Evolutionary conservation across 2,329 filamentous ascomycete species (phyloP).

Genomic region (Paramyrothecium roridum): DNA sequence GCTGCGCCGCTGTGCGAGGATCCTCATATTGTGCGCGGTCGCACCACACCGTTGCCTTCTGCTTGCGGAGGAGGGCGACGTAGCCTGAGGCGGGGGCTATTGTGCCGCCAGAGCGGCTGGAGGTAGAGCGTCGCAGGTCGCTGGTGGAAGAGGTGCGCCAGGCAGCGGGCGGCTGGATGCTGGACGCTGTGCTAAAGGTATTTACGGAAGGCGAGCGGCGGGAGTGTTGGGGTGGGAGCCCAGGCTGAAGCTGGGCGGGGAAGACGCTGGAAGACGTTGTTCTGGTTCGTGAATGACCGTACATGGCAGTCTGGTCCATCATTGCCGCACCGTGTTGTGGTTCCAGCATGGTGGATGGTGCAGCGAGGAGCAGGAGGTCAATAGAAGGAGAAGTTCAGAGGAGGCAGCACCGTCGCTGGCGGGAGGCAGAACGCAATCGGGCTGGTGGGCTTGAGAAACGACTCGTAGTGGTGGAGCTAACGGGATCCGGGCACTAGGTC

Average conservation of each 20-base stretch:
- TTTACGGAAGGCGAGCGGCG: constrained; percentile 64
- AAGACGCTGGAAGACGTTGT: constrained; percentile 56
- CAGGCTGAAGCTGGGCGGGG: constrained; percentile 31
- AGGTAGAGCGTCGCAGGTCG: constrained; percentile 73
- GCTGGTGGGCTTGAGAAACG: neutral
- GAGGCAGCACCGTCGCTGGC: neutral
- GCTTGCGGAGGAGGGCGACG: constrained; percentile 91
- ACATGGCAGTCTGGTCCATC: constrained; percentile 33
- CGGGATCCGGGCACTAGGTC: neutral
- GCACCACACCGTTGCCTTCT: constrained; percentile 98
- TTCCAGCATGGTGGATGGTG: constrained; percentile 23
- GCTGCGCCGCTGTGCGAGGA: constrained; percentile 75
- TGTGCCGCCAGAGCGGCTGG: constrained; percentile 65
- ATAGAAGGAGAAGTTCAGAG: neutral
- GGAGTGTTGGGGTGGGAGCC: constrained; percentile 32
- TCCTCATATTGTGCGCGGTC: constrained; percentile 92
- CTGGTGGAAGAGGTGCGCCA: constrained; percentile 53
- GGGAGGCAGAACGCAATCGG: neutral
- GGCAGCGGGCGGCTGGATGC: constrained; percentile 56
- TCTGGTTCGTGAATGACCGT: constrained; percentile 52
- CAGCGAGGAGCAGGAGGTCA: neutral
- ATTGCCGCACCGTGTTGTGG: constrained; percentile 25
- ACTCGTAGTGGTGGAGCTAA: neutral
- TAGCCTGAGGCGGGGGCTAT: constrained; percentile 68
- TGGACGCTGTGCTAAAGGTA: constrained; percentile 69